phyloP scores from a whole-genome alignment of 2,329 filamentous ascomycete genomes.

The Alternaria panax region DNA sequence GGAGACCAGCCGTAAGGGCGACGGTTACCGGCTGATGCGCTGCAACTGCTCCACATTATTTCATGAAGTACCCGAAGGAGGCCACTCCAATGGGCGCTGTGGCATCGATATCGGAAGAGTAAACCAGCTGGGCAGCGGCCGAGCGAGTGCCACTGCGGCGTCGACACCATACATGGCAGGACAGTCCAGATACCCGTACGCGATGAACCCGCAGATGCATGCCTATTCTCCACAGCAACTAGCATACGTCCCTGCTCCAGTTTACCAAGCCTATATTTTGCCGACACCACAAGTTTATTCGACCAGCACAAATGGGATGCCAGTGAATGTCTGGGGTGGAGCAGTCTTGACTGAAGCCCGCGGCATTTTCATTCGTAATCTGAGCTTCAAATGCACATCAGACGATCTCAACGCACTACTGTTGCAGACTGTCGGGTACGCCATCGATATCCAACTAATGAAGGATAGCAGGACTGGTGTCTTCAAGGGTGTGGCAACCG shows the following conservation, averaged over 20 bases:
- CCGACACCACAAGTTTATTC: slow-evolving; percentile 37
- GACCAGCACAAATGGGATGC: slow-evolving; percentile 41
- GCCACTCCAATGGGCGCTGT: slow-evolving; percentile 40
- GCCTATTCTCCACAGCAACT: slow-evolving; percentile 23
- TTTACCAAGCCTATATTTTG: slow-evolving; percentile 30
- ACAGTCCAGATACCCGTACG: slow-evolving; percentile 33
- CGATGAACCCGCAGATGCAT: slow-evolving; percentile 30
- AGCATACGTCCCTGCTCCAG: slow-evolving; percentile 25
- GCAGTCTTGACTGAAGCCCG: slow-evolving; percentile 48
- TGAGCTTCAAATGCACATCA: slow-evolving; percentile 37
- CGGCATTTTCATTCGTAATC: slow-evolving; percentile 47
- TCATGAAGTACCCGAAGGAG: slow-evolving; percentile 28
- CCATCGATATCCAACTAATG: slow-evolving; percentile 36
- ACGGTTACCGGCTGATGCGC: slow-evolving; percentile 37
- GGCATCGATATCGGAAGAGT: slow-evolving; percentile 41
- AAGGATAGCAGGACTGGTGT: slow-evolving; percentile 32
- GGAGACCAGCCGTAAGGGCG: slow-evolving; percentile 37
- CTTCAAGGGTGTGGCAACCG: slow-evolving; percentile 46
- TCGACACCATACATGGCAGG: slow-evolving; percentile 26
- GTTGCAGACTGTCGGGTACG: slow-evolving; percentile 34
- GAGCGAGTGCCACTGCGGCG: slow-evolving; percentile 9
- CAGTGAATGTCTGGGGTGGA: slow-evolving; percentile 49
- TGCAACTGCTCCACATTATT: slow-evolving; percentile 47
- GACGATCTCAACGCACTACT: slow-evolving; percentile 40
- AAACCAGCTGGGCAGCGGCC: slow-evolving; percentile 26